Conservation (phyloP, 176 grass and related monocot genomes). For the Cenchrus purpureus region DNA sequence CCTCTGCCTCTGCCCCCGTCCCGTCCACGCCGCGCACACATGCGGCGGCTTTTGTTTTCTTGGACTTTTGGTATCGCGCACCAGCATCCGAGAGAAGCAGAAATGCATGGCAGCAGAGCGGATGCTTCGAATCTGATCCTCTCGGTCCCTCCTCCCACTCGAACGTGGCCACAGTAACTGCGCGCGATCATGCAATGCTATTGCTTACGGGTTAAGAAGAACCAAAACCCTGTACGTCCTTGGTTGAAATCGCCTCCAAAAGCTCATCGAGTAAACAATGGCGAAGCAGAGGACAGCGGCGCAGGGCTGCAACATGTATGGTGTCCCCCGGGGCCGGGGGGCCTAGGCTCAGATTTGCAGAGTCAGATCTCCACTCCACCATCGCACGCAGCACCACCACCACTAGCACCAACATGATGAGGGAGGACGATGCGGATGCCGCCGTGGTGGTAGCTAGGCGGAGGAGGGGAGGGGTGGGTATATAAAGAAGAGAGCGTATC, state of each 20-base stretch:
- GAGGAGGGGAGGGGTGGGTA: background rate
- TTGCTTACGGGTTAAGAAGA: background rate
- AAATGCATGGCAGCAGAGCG: background rate
- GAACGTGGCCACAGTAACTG: conserved; percentile 27
- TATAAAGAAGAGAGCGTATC: conserved; percentile 19
- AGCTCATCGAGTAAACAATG: background rate
- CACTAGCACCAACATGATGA: background rate
- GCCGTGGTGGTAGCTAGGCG: background rate
- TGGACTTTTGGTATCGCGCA: background rate
- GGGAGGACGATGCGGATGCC: background rate
- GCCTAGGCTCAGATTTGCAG: background rate
- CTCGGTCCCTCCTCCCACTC: too few species aligned
- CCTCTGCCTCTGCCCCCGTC: background rate
- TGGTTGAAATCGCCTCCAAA: background rate
- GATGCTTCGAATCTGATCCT: conserved; percentile 40
- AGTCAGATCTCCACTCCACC: conserved; percentile 17
- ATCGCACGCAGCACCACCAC: background rate
- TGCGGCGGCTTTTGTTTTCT: conserved; percentile 1
- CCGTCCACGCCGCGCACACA: conserved; percentile 6
- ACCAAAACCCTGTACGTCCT: background rate
- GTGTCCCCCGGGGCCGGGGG: background rate
- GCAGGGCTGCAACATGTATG: conserved; percentile 2
- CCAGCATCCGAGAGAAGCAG: background rate
- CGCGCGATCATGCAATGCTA: background rate
- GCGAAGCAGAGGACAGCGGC: background rate